A percentile compares a stretch with the other conserved stretches of the same genome.
Conservation (phyloP, 768 basidiomycete species). For the Lentinus tigrinus region DNA sequence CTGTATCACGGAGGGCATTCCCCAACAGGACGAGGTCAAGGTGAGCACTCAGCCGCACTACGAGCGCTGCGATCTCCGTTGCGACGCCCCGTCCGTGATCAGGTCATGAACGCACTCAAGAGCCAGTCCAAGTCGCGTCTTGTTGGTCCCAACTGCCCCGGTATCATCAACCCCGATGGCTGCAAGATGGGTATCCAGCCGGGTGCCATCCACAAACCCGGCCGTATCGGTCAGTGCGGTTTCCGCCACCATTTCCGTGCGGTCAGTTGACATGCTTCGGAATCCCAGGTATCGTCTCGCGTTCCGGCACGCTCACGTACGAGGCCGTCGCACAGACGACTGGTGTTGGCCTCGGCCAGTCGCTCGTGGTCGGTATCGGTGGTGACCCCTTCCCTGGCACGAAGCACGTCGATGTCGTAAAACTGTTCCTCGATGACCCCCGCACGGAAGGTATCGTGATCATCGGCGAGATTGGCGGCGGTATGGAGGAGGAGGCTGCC, state of each 20-base stretch:
- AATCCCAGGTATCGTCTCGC: constrained; percentile 83
- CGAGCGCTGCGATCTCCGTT: neutral
- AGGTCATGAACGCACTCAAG: constrained; percentile 94
- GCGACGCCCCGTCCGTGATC: neutral
- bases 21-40: constrained; percentile 93
- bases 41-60: constrained; percentile 34
- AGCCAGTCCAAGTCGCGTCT: constrained; percentile 93
- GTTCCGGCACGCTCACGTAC: constrained; percentile 95
- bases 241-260: too few relatives aligned
- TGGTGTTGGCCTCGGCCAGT: constrained; percentile 92
- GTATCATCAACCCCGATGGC: constrained; percentile 93
- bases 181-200: constrained; percentile 99
- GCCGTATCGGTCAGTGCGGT: constrained; percentile 76
- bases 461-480: constrained; percentile 98
- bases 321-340: constrained; percentile 99
- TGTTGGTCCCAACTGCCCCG: constrained; percentile 98
- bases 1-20: constrained; percentile 98
- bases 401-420: constrained; percentile 93
- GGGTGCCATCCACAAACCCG: constrained; percentile 95
- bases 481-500: constrained; percentile 99
- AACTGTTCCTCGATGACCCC: constrained; percentile 92
- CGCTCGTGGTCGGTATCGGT: constrained; percentile 94
- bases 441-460: constrained; percentile 97
- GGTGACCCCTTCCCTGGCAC: constrained; percentile 98
- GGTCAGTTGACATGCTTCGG: too few relatives aligned